phyloP scores from a whole-genome alignment of 148 eudicot species.

The Suaeda aralocaspica region DNA sequence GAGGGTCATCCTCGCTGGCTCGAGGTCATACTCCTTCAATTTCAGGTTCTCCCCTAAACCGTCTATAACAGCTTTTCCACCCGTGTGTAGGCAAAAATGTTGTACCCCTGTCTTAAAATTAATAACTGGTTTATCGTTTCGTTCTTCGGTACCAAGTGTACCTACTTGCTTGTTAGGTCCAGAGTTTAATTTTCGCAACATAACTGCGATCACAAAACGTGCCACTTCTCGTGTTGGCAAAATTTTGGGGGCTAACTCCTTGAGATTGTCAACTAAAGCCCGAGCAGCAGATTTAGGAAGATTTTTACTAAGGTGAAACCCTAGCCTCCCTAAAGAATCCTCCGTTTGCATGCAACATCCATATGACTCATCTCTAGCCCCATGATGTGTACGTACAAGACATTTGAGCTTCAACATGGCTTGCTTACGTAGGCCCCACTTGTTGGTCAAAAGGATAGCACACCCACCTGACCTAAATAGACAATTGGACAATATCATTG shows the following conservation, averaged over 20 bases:
- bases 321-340: constrained; percentile 49
- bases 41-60: constrained; percentile 42
- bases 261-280: constrained; percentile 52
- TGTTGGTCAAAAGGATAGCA: constrained; percentile 56
- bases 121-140: constrained; percentile 20
- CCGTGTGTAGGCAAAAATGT: constrained; percentile 59
- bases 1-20: constrained; percentile 62
- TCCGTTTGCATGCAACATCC: constrained; percentile 61
- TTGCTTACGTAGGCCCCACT: constrained; percentile 23
- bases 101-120: constrained; percentile 47
- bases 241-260: constrained; percentile 48
- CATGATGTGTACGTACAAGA: constrained; percentile 69
- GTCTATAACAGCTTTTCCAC: constrained; percentile 61
- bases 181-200: constrained; percentile 4
- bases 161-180: constrained; percentile 6
- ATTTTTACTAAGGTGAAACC: constrained; percentile 58
- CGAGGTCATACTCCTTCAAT: constrained; percentile 37
- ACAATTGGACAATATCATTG: constrained; percentile 74
- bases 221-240: constrained; percentile 47
- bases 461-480: constrained; percentile 77
- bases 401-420: constrained; percentile 61
- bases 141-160: not conserved
- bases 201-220: constrained; percentile 27
- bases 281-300: constrained; percentile 62
- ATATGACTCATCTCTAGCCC: constrained; percentile 55